Base-by-base conservation (phyloP, 306 rosid genomes). In the Lathyrus sativus region DNA sequence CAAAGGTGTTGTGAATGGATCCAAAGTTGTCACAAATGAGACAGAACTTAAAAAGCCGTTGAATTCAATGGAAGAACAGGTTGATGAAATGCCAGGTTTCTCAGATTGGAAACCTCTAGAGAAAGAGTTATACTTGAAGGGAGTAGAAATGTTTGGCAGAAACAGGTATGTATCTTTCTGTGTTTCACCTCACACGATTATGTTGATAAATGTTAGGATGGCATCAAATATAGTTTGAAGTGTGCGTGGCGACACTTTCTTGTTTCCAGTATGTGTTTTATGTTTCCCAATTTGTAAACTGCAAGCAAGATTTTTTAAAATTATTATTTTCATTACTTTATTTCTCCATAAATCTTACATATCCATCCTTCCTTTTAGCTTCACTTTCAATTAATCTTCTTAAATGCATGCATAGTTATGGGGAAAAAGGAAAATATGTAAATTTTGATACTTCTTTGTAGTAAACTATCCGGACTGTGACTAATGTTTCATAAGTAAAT, bases 61-160 rank as follows among this genome's bases (percentile, higher is more conserved):
- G 38, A 44, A 74, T 63, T 77, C 83, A 63, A 69, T 70, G 67
- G 74, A 54, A 62, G 76, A 62, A 22, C 74, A 74, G 65, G 76
- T 71, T 74, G 74, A 82, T 73, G 80, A 60, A 70, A 53, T 74
- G 61, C 70, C 13, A 58, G 75, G 79, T 41, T 77, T 73, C 61
- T 71, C 85, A 17, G 88, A 82, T 56, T 93, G 99, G 99, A 88
- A 82, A 81, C 87, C 85, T 58, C 57, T 93, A 64, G 99, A 93
- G 85, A 93, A 88, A 74, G 95, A 93, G 62, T 72, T 90, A 62
- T 93, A 88, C 85, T 62, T 85, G 80, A 93, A 93, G 83, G 99
- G 99, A 70, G 46, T 90, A 38, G 96, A 93, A 86, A 90, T 93
- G 81, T 93, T 90, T 80, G 99, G 97, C 74, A 88, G 91, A 85